phyloP scores from a whole-genome alignment of 2,329 filamentous ascomycete genomes.

The Mollisia scopiformis region DNA sequence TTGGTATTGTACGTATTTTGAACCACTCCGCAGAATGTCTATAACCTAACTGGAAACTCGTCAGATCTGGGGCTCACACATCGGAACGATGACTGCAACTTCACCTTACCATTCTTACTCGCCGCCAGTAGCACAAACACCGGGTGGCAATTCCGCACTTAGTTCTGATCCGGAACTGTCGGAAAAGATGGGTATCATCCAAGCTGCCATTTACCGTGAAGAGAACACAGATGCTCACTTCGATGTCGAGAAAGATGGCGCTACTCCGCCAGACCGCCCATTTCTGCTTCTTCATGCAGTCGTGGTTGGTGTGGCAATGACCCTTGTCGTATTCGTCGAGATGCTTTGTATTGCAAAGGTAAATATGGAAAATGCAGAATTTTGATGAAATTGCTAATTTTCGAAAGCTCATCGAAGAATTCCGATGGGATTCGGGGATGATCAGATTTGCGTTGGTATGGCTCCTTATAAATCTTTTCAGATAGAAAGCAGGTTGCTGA shows the following conservation, averaged over 20 bases:
- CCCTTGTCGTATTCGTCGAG: slow-evolving; percentile 24
- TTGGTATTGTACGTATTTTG: slow-evolving; percentile 18
- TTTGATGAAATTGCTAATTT: neutral
- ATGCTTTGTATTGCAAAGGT: slow-evolving; percentile 24
- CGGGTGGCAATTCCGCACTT: neutral
- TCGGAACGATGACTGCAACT: slow-evolving; percentile 19
- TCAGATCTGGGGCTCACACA: slow-evolving; percentile 29
- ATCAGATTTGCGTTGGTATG: slow-evolving; percentile 20
- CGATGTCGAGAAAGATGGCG: slow-evolving; percentile 20
- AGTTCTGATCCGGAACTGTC: slow-evolving; percentile 10
- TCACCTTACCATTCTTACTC: slow-evolving; percentile 19
- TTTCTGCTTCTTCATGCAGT: slow-evolving; percentile 23
- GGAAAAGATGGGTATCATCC: slow-evolving; percentile 21
- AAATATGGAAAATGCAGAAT: neutral
- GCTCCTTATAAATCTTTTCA: slow-evolving; percentile 1
- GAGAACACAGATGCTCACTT: slow-evolving; percentile 23
- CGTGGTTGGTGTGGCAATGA: slow-evolving; percentile 24
- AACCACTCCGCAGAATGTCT: neutral
- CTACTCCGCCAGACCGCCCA: slow-evolving; percentile 16
- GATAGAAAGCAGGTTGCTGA: slow-evolving; percentile 1
- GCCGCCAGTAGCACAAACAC: slow-evolving; percentile 9
- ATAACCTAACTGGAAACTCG: neutral
- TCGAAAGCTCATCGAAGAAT: slow-evolving; percentile 21
- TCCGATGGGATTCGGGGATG: slow-evolving; percentile 22
- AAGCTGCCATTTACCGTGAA: slow-evolving; percentile 25